Percentiles rank a stretch among this genome's conserved stretches.
These are phyloP conservation scores for Prunus mume DNA, from an alignment of 306 rosid genomes.

Conservation along the genomic window DNA sequence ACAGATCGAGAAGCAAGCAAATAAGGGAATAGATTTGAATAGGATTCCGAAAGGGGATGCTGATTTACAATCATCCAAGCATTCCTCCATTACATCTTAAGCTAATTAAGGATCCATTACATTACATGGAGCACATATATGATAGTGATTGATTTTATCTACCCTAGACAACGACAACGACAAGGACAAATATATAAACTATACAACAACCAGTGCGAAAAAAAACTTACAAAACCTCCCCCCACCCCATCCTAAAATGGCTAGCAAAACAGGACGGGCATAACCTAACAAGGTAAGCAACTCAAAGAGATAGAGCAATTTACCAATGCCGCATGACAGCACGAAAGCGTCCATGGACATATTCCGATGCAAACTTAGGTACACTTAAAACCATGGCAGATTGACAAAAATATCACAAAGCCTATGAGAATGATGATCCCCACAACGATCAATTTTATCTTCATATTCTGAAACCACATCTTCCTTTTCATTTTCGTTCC, in stretches of 20 bases:
- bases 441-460: constrained; percentile 74
- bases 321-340: constrained; percentile 1
- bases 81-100: constrained; percentile 22
- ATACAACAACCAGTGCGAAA: constrained; percentile 29
- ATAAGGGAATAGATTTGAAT: background rate
- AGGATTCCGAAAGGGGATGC: constrained; percentile 8
- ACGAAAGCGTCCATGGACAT: background rate
- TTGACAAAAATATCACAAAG: constrained; percentile 60
- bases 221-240: constrained; percentile 8
- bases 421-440: constrained; percentile 51
- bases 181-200: constrained; percentile 5
- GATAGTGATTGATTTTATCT: constrained; percentile 10
- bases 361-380: constrained; percentile 7
- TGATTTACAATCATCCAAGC: constrained; percentile 15
- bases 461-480: constrained; percentile 96
- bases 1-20: background rate
- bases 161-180: constrained; percentile 6
- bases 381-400: constrained; percentile 70
- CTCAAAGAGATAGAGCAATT: constrained; percentile 6
- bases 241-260: constrained; percentile 15
- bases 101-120: constrained; percentile 8
- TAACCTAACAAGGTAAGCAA: constrained; percentile 13
- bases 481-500: constrained; percentile 79
- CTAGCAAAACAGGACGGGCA: constrained; percentile 21
- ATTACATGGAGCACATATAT: constrained; percentile 7